Percentiles rank a stretch among this genome's conserved stretches.
Evolutionary conservation across 2,329 filamentous ascomycete genomes (phyloP).

Genomic region (Aspergillus sp.): DNA sequence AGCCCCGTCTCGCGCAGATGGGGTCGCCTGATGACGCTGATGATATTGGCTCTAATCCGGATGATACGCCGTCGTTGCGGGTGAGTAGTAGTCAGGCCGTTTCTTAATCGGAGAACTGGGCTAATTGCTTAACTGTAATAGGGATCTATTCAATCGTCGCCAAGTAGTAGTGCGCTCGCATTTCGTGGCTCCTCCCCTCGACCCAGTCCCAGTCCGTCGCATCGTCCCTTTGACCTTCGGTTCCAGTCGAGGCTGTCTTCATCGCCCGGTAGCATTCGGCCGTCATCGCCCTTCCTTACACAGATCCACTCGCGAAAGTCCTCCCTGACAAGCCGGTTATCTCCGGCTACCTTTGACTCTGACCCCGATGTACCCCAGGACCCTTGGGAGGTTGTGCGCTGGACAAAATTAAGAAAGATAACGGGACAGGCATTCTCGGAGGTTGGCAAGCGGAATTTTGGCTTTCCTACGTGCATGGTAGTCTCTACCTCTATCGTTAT

Average conservation of each 20-base stretch:
- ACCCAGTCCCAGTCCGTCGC: constrained; percentile 74
- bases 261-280: constrained; percentile 61
- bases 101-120: constrained; percentile 54
- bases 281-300: constrained; percentile 75
- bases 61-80: constrained; percentile 81
- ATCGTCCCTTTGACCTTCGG: constrained; percentile 89
- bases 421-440: constrained; percentile 90
- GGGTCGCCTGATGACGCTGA: constrained; percentile 47
- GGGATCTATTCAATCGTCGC: constrained; percentile 59
- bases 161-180: constrained; percentile 72
- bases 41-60: constrained; percentile 74
- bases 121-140: constrained; percentile 33
- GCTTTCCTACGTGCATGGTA: constrained; percentile 81
- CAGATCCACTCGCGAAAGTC: constrained; percentile 76
- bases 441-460: constrained; percentile 87
- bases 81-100: constrained; percentile 54
- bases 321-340: constrained; percentile 71
- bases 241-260: constrained; percentile 84
- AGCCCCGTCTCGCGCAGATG: constrained; percentile 20
- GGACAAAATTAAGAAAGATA: constrained; percentile 90
- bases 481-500: constrained; percentile 86
- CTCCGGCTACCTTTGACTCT: constrained; percentile 56
- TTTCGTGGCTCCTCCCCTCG: constrained; percentile 68
- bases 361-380: constrained; percentile 71
- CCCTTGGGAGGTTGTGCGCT: constrained; percentile 95